These are phyloP conservation scores for Suhomyces choctaworum DNA, from an alignment of 1,139 yeast genomes.

Conservation along the genomic window DNA sequence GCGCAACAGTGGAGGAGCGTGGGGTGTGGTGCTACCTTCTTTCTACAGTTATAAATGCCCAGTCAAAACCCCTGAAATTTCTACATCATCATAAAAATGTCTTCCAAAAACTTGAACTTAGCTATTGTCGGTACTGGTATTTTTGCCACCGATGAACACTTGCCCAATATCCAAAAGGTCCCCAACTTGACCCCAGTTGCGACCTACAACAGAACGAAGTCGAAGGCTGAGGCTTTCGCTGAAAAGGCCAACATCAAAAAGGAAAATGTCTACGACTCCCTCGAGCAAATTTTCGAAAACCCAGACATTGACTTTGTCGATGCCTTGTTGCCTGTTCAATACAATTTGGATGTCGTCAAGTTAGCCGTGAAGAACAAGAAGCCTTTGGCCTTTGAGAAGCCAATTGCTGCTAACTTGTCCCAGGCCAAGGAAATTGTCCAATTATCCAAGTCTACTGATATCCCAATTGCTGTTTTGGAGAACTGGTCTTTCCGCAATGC, in stretches of 20 bases:
- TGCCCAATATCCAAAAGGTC: constrained; percentile 64
- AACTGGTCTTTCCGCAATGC: constrained; percentile 77
- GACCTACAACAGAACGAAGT: constrained; percentile 77
- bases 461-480: constrained; percentile 78
- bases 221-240: constrained; percentile 84
- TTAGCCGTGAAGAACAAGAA: constrained; percentile 69
- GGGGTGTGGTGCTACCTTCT: neutral
- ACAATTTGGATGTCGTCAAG: constrained; percentile 64
- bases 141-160: constrained; percentile 80
- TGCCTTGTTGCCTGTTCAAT: constrained; percentile 83
- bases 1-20: too few relatives aligned
- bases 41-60: constrained; percentile 2
- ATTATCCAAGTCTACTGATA: constrained; percentile 53
- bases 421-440: constrained; percentile 81
- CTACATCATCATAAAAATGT: constrained; percentile 8
- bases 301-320: constrained; percentile 71
- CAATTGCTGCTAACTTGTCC: constrained; percentile 79
- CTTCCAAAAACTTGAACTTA: constrained; percentile 43
- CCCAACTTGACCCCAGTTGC: constrained; percentile 43
- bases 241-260: constrained; percentile 52
- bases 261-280: constrained; percentile 57
- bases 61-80: too few relatives aligned
- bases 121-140: constrained; percentile 92
- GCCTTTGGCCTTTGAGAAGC: constrained; percentile 83
- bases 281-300: constrained; percentile 67